These are phyloP conservation scores for Hemerocallis citrina DNA, from an alignment of 106 monocot genomes.

Conservation along the genomic window DNA sequence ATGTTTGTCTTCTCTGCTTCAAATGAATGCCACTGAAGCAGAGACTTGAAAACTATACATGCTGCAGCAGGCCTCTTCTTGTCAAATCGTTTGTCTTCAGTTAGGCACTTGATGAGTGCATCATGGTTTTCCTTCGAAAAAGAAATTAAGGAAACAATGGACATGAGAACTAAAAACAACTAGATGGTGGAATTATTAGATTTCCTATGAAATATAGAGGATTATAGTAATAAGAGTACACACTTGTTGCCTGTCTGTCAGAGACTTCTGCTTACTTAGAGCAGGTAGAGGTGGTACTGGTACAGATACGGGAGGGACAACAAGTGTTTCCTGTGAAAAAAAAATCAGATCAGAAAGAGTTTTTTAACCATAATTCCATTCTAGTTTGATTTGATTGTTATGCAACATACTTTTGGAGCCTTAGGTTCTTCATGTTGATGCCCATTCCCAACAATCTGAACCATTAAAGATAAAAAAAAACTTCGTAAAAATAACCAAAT, in stretches of 20 bases:
- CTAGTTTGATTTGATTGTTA: not conserved
- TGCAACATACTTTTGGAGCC: conserved; percentile 16
- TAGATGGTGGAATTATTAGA: not conserved
- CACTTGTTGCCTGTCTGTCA: conserved; percentile 85
- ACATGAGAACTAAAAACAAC: not conserved
- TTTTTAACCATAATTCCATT: not conserved
- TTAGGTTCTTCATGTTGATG: conserved; percentile 26
- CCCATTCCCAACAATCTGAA: conserved; percentile 49
- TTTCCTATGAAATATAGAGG: not conserved
- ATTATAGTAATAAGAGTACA: not conserved
- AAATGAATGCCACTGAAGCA: conserved; percentile 93
- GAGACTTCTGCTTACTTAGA: conserved; percentile 74
- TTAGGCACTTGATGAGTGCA: conserved; percentile 72
- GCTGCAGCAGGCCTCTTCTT: conserved; percentile 59
- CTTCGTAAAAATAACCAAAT: not conserved
- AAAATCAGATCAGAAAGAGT: not conserved
- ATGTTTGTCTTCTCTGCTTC: conserved; percentile 95
- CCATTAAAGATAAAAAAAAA: conserved; percentile 4
- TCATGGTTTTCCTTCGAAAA: conserved; percentile 82
- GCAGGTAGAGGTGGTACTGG: conserved; percentile 24
- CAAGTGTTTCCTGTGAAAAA: conserved; percentile 34
- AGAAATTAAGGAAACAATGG: not conserved
- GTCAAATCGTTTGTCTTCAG: conserved; percentile 76
- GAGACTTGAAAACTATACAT: conserved; percentile 77
- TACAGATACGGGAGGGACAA: no score